Base-by-base conservation (phyloP, 345 rosid genomes). In the Eucalyptus curtisii region DNA sequence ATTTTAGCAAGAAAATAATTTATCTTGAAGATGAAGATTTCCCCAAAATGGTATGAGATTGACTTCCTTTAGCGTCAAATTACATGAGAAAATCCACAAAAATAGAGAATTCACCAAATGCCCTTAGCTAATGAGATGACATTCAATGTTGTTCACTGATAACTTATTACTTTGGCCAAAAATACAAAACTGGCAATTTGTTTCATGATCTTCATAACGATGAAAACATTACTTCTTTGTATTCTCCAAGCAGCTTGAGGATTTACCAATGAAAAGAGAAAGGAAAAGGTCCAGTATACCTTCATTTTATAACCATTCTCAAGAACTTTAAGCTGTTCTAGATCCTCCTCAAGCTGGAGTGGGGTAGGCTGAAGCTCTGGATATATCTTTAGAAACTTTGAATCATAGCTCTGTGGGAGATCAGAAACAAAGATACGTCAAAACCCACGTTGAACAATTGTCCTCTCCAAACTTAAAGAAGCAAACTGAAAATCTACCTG, bases 221-320 rank as follows among this genome's bases (percentile, higher is more conserved):
- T 13, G 5, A 20, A 19, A 76, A 76, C 82, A 10, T 40, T 3
- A 19, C 48, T 31, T 88, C 30, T 17, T 24, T 49, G 85, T 50
- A 6, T 30, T n/a, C 53, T 49, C 9, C 53, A 15, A 71, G 20
- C 37, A 88, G 86, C 59, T 49, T 2, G 59, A 22, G 66, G 8
- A 68, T 31, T 80, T 30, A 49, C 44, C 17, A 6, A 42, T 8
- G 10, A 57, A 88, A 76, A 14, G 22, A 52, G 47, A 64, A 30
- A 45, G 53, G 55, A 40, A 49, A 25, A 76, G 20, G 27, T 52
- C 33, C 19, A 2, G 2, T 61, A 59, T 92, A 97, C 99, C 99
- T 98, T 98, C 99, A 98, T 98, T 91, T 94, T 98, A 90, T 95
- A 97, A 50, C 99, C 99, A 92, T 98, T 96, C 91, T 98, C 99